These are phyloP conservation scores for Verticillium isaacii DNA, from an alignment of 2,329 filamentous ascomycete genomes.

Conservation along the genomic window DNA sequence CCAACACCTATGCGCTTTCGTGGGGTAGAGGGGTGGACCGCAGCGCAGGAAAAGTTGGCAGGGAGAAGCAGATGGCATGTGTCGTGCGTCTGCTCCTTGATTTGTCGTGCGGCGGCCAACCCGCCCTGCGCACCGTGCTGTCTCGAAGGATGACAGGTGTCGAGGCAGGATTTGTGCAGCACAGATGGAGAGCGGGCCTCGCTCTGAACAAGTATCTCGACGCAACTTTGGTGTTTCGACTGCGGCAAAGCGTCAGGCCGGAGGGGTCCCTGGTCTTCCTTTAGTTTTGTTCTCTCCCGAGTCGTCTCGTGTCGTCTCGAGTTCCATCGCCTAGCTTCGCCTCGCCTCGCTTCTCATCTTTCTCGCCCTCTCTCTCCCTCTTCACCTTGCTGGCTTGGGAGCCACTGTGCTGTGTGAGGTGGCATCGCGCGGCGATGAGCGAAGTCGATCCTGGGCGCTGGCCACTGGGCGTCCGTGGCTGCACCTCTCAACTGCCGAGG, in stretches of 20 bases:
- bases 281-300: background rate
- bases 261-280: background rate
- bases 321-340: background rate
- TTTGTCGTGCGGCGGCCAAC: background rate
- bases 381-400: too few species aligned
- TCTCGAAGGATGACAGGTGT: too few species aligned
- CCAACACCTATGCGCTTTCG: background rate
- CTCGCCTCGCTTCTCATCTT: too few species aligned
- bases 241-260: background rate
- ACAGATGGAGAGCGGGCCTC: too few species aligned
- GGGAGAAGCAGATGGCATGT: background rate
- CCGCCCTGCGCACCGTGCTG: too few species aligned
- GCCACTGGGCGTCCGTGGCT: too few species aligned
- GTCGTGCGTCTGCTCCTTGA: background rate
- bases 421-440: conserved; percentile 3
- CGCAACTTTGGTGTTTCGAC: too few species aligned
- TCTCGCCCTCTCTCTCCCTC: too few species aligned
- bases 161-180: too few species aligned
- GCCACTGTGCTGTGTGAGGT: background rate
- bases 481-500: background rate
- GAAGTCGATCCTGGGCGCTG: background rate
- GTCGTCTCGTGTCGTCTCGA: background rate
- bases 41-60: background rate
- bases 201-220: too few species aligned
- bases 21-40: background rate